Conservation (phyloP, 345 rosid genomes). For the Sisymbrium irio region DNA sequence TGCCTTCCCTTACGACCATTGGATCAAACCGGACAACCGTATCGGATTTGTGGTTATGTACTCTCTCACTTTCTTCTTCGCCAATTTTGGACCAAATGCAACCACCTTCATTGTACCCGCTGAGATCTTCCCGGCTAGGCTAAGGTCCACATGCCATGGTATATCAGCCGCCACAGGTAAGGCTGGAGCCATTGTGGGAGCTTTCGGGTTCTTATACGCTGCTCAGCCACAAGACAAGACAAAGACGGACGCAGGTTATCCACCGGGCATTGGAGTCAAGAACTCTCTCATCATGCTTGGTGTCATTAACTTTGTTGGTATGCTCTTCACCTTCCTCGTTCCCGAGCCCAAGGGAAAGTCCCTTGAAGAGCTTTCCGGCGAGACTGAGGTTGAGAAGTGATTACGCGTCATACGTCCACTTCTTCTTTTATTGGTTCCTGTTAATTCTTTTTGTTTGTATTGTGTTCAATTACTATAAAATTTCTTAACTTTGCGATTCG, state of each 20-base stretch:
- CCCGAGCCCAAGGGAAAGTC: background rate
- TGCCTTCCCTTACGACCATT: slow-evolving; percentile 65
- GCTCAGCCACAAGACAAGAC: slow-evolving; percentile 37
- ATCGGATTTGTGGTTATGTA: slow-evolving; percentile 59
- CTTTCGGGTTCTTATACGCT: slow-evolving; percentile 62
- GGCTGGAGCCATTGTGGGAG: slow-evolving; percentile 64
- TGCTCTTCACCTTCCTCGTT: no score
- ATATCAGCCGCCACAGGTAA: slow-evolving; percentile 70
- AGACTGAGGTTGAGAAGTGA: background rate
- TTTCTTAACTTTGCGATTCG: no score
- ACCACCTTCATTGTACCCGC: slow-evolving; percentile 69
- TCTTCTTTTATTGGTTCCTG: no score
- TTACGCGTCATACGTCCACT: no score
- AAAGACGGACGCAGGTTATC: slow-evolving; percentile 54
- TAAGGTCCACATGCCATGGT: slow-evolving; percentile 73
- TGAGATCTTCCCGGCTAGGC: slow-evolving; percentile 66
- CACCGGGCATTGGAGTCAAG: slow-evolving; percentile 9
- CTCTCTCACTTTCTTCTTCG: slow-evolving; percentile 66
- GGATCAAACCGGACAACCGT: slow-evolving; percentile 47
- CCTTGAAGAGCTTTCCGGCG: background rate
- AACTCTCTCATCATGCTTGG: no score
- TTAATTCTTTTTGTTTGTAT: no score
- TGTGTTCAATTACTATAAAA: no score
- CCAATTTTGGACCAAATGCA: slow-evolving; percentile 74
- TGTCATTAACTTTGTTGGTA: no score